Evolutionary conservation across 108 stramenopile species (phyloP).

Genomic region (Nitzschia sp.): DNA sequence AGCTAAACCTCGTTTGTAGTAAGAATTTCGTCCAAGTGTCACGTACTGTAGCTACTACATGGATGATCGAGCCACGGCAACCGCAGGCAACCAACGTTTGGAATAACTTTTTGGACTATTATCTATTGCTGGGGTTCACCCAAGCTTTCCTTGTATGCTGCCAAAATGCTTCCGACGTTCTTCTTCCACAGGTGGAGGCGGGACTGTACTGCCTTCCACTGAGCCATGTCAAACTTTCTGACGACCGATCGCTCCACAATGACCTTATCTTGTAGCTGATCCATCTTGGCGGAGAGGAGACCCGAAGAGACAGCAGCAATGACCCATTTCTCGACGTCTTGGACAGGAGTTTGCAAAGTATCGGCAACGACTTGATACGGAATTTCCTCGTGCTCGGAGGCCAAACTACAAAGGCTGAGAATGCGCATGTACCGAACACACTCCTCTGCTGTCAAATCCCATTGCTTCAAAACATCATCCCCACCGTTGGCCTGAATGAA

Average conservation of each 20-base stretch:
- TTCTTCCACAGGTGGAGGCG: slow-evolving; percentile 64
- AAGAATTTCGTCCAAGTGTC: no score
- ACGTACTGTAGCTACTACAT: no score
- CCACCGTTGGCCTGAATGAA: slow-evolving; percentile 67
- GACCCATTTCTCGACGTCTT: slow-evolving; percentile 82
- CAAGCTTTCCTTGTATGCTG: slow-evolving; percentile 40
- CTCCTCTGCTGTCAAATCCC: slow-evolving; percentile 52
- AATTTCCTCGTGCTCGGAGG: slow-evolving; percentile 62
- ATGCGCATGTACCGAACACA: slow-evolving; percentile 78
- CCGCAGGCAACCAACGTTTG: not conserved
- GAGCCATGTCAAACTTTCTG: slow-evolving; percentile 72
- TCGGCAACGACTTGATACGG: slow-evolving; percentile 73
- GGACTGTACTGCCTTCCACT: slow-evolving; percentile 77
- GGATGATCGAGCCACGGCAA: no score
- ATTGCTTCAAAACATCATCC: slow-evolving; percentile 53
- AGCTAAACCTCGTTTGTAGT: no score
- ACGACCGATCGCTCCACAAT: slow-evolving; percentile 83
- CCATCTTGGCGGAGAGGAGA: slow-evolving; percentile 85
- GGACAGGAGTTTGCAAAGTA: slow-evolving; percentile 58
- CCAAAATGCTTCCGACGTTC: slow-evolving; percentile 56
- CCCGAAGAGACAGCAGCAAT: slow-evolving; percentile 79
- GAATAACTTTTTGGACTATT: not conserved
- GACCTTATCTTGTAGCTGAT: slow-evolving; percentile 75
- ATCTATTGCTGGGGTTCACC: slow-evolving; percentile 13
- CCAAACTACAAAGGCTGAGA: slow-evolving; percentile 69